Base-by-base conservation (phyloP, 345 rosid species). In the Hevea brasiliensis region DNA sequence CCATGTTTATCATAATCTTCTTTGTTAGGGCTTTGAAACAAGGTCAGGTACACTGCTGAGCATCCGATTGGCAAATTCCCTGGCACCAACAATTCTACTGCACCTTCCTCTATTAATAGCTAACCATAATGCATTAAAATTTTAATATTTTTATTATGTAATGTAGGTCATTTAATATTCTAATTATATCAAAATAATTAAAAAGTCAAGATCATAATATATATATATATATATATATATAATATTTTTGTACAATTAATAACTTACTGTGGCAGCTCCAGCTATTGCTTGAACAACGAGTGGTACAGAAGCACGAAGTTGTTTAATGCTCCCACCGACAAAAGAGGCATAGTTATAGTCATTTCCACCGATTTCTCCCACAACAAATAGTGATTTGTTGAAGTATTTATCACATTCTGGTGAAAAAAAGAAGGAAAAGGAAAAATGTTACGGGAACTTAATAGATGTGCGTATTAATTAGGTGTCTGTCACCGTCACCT, bases 311-410 rank as follows among this genome's bases (percentile, higher is more conserved):
- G 85, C 80, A 51, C 61, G 73, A 0, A 85, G 75, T 48, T 77
- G 78, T 63, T 77, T 62, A 58, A 77, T 66, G 74, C 69, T 79
- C 77, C 80, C 86, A 32, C 87, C 89, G 4, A 59, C 53, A 66
- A 88, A 78, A 67, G 76, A 82, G 5, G 85, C 73, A 59, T 83
- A 86, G 68, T 85, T 91, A 76, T 87, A 91, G 72, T 91, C 96
- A 64, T 89, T 90, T 40, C 93, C 96, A 37, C 93, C 96, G 0
- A 91, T 89, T 76, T 90, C 93, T 21, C 93, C 93, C 20, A 91
- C 86, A 59, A 87, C 26, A 75, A 91, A 86, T 21, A 91, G 76
- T 8, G 96, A 85, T 74, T 84, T 90, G 69, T 69, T 86, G 61
- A 89, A 81, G 76, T 85, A 85, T 6, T 27, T 48, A 11, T 80